These are phyloP conservation scores for Plenodomus lindquistii DNA, from an alignment of 2,329 filamentous ascomycete genomes.

Conservation along the genomic window DNA sequence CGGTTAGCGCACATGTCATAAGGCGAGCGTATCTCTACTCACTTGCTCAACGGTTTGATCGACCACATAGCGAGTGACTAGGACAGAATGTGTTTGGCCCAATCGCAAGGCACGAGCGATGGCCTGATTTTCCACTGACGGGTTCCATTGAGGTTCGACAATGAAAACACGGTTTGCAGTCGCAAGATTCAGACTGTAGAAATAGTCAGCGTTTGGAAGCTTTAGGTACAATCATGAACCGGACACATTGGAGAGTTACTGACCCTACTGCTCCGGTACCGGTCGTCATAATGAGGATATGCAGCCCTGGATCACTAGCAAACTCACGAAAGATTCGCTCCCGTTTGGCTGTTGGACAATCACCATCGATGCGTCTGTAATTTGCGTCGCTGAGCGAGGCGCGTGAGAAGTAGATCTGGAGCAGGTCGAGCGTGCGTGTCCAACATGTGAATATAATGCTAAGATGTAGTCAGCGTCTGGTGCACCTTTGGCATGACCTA, in stretches of 20 bases:
- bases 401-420: slow-evolving; percentile 15
- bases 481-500: background rate
- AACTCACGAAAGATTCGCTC: slow-evolving; percentile 49
- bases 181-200: slow-evolving; percentile 52
- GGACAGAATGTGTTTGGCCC: slow-evolving; percentile 51
- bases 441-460: slow-evolving; percentile 41
- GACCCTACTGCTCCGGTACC: slow-evolving; percentile 58
- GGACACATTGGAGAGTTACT: slow-evolving; percentile 1
- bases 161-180: slow-evolving; percentile 56
- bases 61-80: slow-evolving; percentile 53
- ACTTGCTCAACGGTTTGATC: slow-evolving; percentile 52
- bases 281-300: slow-evolving; percentile 57
- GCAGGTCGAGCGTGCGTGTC: slow-evolving; percentile 34
- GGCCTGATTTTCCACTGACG: slow-evolving; percentile 57
- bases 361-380: slow-evolving; percentile 53
- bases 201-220: background rate
- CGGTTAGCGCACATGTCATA: slow-evolving; percentile 3
- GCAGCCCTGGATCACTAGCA: slow-evolving; percentile 16
- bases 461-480: background rate
- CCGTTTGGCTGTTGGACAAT: slow-evolving; percentile 42
- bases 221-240: too few species aligned
- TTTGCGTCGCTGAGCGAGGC: slow-evolving; percentile 2
- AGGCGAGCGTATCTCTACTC: slow-evolving; percentile 7
- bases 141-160: slow-evolving; percentile 61
- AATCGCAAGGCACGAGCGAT: slow-evolving; percentile 55